A percentile compares a stretch with the other conserved stretches of the same genome.
Evolutionary conservation across 1,284 basidiomycete species (phyloP).

Genomic region (Ustilago cynodontis): DNA sequence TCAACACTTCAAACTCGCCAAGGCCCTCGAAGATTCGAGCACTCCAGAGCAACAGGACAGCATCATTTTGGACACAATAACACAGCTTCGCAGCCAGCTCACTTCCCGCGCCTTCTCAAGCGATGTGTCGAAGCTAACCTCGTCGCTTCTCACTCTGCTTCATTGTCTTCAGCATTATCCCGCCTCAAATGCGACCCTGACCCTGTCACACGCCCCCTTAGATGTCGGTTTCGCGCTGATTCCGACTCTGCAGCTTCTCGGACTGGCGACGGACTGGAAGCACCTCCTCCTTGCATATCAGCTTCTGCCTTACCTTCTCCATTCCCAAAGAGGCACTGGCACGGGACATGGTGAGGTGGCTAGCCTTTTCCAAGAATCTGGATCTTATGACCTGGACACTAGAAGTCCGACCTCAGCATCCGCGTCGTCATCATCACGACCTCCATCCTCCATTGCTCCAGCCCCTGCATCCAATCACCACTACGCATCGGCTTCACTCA

Average conservation of each 20-base stretch:
- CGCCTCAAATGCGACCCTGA: conserved; percentile 1
- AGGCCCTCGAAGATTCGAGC: conserved; percentile 36
- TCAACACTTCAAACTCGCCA: conserved; percentile 52
- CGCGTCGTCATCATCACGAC: conserved; percentile 14
- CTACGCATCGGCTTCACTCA: background rate
- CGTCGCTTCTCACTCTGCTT: conserved; percentile 36
- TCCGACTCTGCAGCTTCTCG: conserved; percentile 45
- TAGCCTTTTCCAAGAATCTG: no score
- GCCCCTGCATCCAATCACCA: background rate
- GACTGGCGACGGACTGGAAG: conserved; percentile 36
- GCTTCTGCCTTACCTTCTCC: conserved; percentile 27
- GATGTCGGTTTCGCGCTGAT: conserved; percentile 49
- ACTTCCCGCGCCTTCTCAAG: conserved; percentile 13
- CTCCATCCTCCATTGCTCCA: conserved; percentile 3
- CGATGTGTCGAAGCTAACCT: conserved; percentile 24
- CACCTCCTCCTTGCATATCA: conserved; percentile 39
- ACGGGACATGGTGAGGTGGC: no score
- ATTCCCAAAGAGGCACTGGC: background rate
- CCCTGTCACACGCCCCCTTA: background rate
- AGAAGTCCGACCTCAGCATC: conserved; percentile 8
- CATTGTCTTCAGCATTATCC: conserved; percentile 45
- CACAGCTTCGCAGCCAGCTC: conserved; percentile 20
- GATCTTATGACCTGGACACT: background rate
- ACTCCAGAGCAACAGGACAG: conserved; percentile 15
- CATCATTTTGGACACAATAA: conserved; percentile 29